Conservation (phyloP, 768 basidiomycete genomes). For the Trametes maxima region DNA sequence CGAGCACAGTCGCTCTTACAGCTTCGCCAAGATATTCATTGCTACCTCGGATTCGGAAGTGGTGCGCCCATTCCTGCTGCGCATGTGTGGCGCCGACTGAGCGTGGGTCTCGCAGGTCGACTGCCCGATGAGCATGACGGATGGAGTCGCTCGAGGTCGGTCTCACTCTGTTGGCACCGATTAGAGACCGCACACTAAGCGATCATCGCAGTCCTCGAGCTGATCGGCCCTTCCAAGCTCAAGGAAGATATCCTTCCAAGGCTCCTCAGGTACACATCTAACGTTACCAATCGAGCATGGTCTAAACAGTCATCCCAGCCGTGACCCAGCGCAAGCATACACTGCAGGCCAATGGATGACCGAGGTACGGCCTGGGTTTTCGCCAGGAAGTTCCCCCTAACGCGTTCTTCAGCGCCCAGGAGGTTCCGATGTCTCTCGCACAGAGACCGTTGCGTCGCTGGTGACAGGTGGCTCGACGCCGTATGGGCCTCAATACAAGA, state of each 20-base stretch:
- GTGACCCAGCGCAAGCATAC: slow-evolving; percentile 61
- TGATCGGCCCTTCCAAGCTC: slow-evolving; percentile 61
- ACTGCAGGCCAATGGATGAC: slow-evolving; percentile 89
- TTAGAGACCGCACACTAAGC: background rate
- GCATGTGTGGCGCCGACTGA: background rate
- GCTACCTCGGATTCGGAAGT: slow-evolving; percentile 66
- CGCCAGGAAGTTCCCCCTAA: background rate
- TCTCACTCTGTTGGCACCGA: background rate
- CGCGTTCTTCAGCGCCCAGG: slow-evolving; percentile 54
- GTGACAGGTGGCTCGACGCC: slow-evolving; percentile 35
- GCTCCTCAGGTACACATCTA: slow-evolving; percentile 53
- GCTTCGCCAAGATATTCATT: slow-evolving; percentile 66
- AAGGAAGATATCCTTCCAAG: slow-evolving; percentile 59
- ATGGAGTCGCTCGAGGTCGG: slow-evolving; percentile 67
- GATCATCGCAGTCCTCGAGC: slow-evolving; percentile 54
- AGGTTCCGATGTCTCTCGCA: slow-evolving; percentile 74
- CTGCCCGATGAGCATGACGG: slow-evolving; percentile 81
- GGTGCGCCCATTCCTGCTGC: slow-evolving; percentile 38
- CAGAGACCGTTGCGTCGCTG: slow-evolving; percentile 62
- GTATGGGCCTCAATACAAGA: slow-evolving; percentile 53
- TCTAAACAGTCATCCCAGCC: slow-evolving; percentile 40
- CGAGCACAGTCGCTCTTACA: slow-evolving; percentile 62
- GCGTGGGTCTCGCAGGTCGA: slow-evolving; percentile 46
- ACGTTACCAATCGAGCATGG: background rate
- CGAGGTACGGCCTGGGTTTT: slow-evolving; percentile 45